These are phyloP conservation scores for Flaveria sonorensis DNA, from an alignment of 129 eudicot genomes.

Conservation along the genomic window DNA sequence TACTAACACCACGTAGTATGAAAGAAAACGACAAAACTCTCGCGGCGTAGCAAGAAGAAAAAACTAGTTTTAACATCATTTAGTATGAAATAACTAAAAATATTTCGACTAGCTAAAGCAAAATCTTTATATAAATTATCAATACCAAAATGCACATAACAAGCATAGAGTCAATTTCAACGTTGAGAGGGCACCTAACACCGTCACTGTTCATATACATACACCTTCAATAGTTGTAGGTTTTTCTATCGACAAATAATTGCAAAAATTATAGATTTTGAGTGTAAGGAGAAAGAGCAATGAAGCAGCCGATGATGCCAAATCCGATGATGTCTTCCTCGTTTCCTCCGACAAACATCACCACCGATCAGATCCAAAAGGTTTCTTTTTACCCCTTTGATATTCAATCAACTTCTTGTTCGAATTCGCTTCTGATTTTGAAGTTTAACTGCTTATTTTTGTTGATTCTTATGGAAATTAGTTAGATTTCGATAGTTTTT, in stretches of 20 bases:
- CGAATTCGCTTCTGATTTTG: background rate
- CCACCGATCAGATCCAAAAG: constrained; percentile 98
- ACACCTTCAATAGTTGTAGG: background rate
- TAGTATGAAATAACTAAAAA: too few relatives aligned
- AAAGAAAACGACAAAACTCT: too few relatives aligned
- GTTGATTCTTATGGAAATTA: background rate
- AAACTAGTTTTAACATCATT: too few relatives aligned
- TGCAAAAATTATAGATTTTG: background rate
- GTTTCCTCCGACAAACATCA: constrained; percentile 72
- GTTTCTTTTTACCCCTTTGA: constrained; percentile 29
- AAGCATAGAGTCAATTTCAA: constrained; percentile 15
- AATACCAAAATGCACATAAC: background rate
- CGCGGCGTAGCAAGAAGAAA: too few relatives aligned
- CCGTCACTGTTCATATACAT: constrained; percentile 14
- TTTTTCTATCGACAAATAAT: constrained; percentile 8
- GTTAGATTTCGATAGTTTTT: background rate
- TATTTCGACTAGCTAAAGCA: too few relatives aligned
- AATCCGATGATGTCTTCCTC: constrained; percentile 59
- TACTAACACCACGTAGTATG: too few relatives aligned
- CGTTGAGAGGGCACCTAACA: constrained; percentile 14
- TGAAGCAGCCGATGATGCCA: constrained; percentile 73
- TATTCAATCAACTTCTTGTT: constrained; percentile 4
- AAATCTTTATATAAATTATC: too few relatives aligned
- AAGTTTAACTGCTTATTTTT: background rate
- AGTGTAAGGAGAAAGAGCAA: background rate